Percentiles rank a stretch among this genome's conserved stretches.
Conservation (phyloP, 1,284 basidiomycete genomes). For the Ganoderma lucidum region DNA sequence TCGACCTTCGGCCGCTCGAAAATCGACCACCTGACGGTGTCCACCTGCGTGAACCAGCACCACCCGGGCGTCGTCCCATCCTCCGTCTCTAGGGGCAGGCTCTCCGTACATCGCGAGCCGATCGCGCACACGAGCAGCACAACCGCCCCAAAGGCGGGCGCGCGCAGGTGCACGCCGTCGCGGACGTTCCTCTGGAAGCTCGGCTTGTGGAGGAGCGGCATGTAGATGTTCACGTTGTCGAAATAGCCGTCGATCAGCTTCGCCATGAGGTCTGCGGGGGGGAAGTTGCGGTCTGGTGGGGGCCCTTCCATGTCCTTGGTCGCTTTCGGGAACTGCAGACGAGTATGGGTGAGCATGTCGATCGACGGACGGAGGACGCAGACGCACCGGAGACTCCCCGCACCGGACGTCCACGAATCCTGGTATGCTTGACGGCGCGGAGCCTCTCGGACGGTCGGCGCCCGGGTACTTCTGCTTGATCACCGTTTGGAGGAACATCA, state of each 20-base stretch:
- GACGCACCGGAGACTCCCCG: not conserved
- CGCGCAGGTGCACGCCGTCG: conserved; percentile 50
- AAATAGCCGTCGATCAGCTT: conserved; percentile 60
- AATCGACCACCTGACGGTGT: too few relatives aligned
- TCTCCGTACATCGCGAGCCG: conserved; percentile 57
- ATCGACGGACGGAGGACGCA: too few relatives aligned
- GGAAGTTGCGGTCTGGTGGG: conserved; percentile 17
- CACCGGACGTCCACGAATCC: too few relatives aligned
- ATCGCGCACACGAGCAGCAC: conserved; percentile 61
- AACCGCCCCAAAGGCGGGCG: conserved; percentile 55
- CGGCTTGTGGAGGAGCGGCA: conserved; percentile 58
- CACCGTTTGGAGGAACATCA: conserved; percentile 56
- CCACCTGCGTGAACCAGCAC: too few relatives aligned
- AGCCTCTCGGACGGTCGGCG: conserved; percentile 17
- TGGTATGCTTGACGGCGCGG: conserved; percentile 7
- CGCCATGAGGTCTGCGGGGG: conserved; percentile 33
- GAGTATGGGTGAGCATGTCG: too few relatives aligned
- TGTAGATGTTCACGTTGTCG: conserved; percentile 46
- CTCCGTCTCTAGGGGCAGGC: conserved; percentile 63
- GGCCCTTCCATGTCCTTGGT: too few relatives aligned
- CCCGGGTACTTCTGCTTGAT: conserved; percentile 54
- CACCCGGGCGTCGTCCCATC: conserved; percentile 58
- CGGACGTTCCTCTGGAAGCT: conserved; percentile 53
- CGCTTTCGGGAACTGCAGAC: too few relatives aligned
- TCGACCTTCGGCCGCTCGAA: too few relatives aligned